Evolutionary conservation across 1,139 yeast species (phyloP), one percentile per base, ranked within the genome.

Genomic region (Hansenula lynferdii): DNA sequence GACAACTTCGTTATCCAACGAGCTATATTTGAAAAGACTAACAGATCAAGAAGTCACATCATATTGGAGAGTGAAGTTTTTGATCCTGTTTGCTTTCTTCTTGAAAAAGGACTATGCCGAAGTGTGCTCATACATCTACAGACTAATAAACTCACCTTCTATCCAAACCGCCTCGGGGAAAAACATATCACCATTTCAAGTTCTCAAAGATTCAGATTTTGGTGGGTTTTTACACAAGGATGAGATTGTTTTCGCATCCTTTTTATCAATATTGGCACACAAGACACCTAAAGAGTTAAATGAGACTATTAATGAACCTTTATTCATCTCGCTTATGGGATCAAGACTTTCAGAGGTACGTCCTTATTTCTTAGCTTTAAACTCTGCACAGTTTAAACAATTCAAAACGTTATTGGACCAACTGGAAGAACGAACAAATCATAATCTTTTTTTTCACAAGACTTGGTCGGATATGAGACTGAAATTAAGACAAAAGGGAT

Each of bases 21-120:
- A 53, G 27, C 25, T 48, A 10, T 53, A 51, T 18, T 15, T 39
- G 18, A 51, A 53, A 31, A 45, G 51, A 37, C 27, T 51, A 12
- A 53, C 53, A 1, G 42, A 37, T 3, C 23, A 27, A 4, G 56
- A 53, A 36, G 43, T 53, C 4, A 28, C 28, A 12, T 38, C 53
- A 2, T 51, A 47, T 31, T 53, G 54, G 54, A 46, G 51, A 34
- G 46, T 51, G 6, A 47, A 47, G 20, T 41, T 42, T 15, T 37
- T 49, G 20, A 40, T 49, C 2, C n/a, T 53, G 2, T 41, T 45
- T 33, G 43, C 53, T 2, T 33, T 42, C 9, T 53, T 51, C 29
- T 31, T 52, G 21, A 52, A 44, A 22, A 41, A 43, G 10, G 43
- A 45, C 25, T 51, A 36, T 25, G 30, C 35, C 3, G 53, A 47